Base-by-base conservation (phyloP, 2,329 filamentous ascomycete genomes). In the Pseudopyrenochaeta lycopersici region DNA sequence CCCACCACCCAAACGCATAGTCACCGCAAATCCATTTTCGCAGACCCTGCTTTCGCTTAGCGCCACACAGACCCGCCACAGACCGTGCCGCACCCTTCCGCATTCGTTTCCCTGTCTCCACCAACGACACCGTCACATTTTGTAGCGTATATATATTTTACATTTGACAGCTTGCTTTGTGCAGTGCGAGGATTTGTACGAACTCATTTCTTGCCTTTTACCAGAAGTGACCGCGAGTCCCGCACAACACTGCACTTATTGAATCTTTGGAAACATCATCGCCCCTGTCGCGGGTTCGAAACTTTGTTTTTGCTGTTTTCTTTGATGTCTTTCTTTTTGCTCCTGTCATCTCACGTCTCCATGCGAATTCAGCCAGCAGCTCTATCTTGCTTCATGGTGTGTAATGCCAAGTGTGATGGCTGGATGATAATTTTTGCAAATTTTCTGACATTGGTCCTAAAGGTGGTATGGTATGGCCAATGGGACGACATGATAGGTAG, bases 171-270 rank as follows among this genome's bases (percentile, higher is more conserved):
- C 6, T 11, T 3, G 29, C 9, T 27, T 69, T 65, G 72, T 83
- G 85, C 85, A 87, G 85, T 87, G 85, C 84, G 85, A 88, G 84
- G 84, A 83, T 77, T 84, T 87, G 88, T 80, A 83, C 72, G 85
- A 88, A 89, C 85, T 85, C 85, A 87, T 85, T 85, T 87, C 86
- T 89, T 89, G 86, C 85, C 85, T 88, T 89, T 89, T 89, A 89
- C 87, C 87, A 89, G 87, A 89, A 87, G 86, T 88, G 86, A 85
- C 87, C 86, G 85, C 88, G 86, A 85, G 76, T 79, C 80, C 80
- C 81, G 81, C 82, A 84, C 76, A 77, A 83, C 68, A 83, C 82
- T 83, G 83, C 82, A 80, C 78, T 85, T 70, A 68, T 35, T 69
- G 67, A 85, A 84, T 85, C 82, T 85, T 85, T 85, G 83, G 82